Evolutionary conservation across 129 eudicot genomes (phyloP), one percentile per base, ranked within the genome.

Genomic region (Apium graveolens): DNA sequence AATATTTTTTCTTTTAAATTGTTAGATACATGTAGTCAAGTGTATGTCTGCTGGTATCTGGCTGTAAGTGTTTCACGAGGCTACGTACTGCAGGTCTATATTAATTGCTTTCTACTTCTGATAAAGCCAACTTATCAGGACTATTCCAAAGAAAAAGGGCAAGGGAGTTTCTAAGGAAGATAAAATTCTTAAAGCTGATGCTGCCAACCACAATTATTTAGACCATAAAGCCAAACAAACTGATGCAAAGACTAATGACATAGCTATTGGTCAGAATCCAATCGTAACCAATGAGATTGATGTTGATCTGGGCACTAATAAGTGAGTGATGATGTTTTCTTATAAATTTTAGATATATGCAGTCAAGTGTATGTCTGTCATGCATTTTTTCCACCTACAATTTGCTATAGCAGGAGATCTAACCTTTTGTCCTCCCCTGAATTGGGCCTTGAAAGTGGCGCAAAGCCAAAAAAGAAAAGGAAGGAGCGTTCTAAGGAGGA

Each of bases 401-500:
- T 78, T 43, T 34, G 75, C 73, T 70, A 20, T 7, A 0, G 11
- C 35, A 44, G 66, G 48, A 49, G 57, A 74, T 79, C 76, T 24
- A 31, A 55, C 78, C 21, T 65, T 49, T 35, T 70, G 21, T 51
- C 76, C 82, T 66, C 75, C 37, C 62, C 57, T 76, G 78, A 76
- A 37, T 43, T 65, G 39, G 82, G 73, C 27, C 74, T 16, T 62
- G 82, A 32, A 73, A 77, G 55, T 72, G 83, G 71, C 26, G 71
- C 24, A 31, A 90, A 83, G 68, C 34, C 81, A 31, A 85, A 70
- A 53, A 87, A 75, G 85, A 90, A 88, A 81, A 84, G 86, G 76
- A 84, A 79, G 76, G 81, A 79, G 43, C 57, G 73, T 16, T 39
- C 85, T 8, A 73, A 78, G 81, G 86, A 81, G 51, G 84, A 39